Evolutionary conservation across 176 grass and related monocot species (phyloP), one percentile per base, ranked within the genome.

Genomic region (Musa troglodytarum): DNA sequence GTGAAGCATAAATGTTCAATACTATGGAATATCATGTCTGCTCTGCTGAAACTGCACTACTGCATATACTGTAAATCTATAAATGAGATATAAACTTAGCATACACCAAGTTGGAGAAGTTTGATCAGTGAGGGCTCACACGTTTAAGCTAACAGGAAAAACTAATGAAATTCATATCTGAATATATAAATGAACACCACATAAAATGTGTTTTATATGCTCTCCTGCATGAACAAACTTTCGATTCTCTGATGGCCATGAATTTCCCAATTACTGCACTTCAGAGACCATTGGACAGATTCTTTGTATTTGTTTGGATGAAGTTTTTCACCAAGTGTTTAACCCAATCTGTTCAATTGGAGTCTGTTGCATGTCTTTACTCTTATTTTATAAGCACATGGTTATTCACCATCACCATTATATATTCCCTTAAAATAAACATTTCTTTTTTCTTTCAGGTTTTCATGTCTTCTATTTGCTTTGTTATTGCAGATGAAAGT

Each of bases 401-500:
- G 54, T 3, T 15, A 14, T 15, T 59, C 3, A 61, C 17, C n/a
- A 19, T n/a, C n/a, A 61, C 3, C 2, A 61, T 59, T 17, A 61
- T 15, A 61, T 61, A 61, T n/a, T n/a, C 17, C 13, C 26, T 24
- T 12, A 2, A 2, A 25, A 25, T 26, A 65, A 25, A 13, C 63
- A 12, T 53, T 54, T 25, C 12, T 72, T 14, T 14, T 24, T 23
- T 20, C 70, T 52, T 7, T 52, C 3, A 13, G 50, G 11, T 9
- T n/a, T 11, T 12, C 49, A 52, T 50, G 16, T 75, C 15, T 58
- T 50, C 43, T 70, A 50, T 21, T 70, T 70, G 68, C 10, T 75
- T 75, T 49, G n/a, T 24, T 9, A 28, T 58, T 75, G 21, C 73
- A 75, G 73, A 75, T 75, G 73, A 75, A 49, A 75, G 73, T 49